These are phyloP conservation scores for Gymnopilus junonius DNA, from an alignment of 768 basidiomycete species.

Conservation along the genomic window DNA sequence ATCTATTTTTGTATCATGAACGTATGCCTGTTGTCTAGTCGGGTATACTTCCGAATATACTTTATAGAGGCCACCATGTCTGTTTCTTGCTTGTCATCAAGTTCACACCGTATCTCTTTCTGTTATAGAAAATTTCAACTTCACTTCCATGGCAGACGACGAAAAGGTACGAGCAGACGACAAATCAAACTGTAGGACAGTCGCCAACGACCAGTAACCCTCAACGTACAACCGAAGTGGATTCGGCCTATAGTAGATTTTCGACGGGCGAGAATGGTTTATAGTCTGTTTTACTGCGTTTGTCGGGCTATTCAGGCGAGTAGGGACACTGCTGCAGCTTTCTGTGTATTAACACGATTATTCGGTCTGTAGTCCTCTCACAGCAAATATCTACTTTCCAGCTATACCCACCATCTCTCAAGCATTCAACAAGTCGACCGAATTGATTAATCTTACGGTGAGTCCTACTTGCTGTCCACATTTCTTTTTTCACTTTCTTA, in stretches of 20 bases:
- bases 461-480: not conserved
- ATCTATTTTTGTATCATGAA: not conserved
- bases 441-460: conserved; percentile 81
- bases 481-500: not conserved
- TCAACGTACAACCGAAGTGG: not conserved
- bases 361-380: conserved; percentile 57
- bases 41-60: not conserved
- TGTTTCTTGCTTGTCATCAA: not conserved
- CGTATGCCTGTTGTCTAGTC: too few species aligned
- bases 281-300: conserved; percentile 62
- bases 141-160: not conserved
- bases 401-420: conserved; percentile 70
- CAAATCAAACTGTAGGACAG: not conserved
- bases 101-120: not conserved
- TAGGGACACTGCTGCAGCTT: not conserved
- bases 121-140: not conserved
- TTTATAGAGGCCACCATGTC: not conserved
- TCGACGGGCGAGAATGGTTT: conserved; percentile 62
- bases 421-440: conserved; percentile 67
- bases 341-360: not conserved
- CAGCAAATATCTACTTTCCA: conserved; percentile 80
- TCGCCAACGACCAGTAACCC: not conserved
- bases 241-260: conserved; percentile 39
- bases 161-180: not conserved
- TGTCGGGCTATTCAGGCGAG: conserved; percentile 67